Evolutionary conservation across 2,329 filamentous ascomycete genomes (phyloP).

Genomic region (Tolypocladium tundrense): DNA sequence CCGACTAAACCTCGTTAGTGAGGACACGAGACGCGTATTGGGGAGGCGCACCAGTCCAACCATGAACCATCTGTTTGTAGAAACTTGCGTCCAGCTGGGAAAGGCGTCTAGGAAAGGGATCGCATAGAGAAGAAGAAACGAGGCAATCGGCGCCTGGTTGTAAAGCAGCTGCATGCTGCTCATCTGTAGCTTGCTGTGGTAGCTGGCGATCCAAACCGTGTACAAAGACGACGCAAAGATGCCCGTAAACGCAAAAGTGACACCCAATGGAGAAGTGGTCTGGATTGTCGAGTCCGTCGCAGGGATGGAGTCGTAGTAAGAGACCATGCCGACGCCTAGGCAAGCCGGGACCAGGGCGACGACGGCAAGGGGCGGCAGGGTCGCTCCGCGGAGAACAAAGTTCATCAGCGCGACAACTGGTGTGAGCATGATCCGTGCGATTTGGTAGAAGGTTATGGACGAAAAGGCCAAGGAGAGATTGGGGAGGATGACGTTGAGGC

Average conservation of each 20-base stretch:
- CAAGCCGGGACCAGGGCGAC: slow-evolving; percentile 51
- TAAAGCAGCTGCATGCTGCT: slow-evolving; percentile 59
- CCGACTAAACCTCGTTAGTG: slow-evolving; percentile 34
- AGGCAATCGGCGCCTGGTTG: slow-evolving; percentile 56
- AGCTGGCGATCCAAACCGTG: slow-evolving; percentile 58
- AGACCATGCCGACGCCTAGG: slow-evolving; percentile 53
- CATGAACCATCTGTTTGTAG: slow-evolving; percentile 43
- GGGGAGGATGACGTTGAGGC: slow-evolving; percentile 57
- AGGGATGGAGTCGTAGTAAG: slow-evolving; percentile 56
- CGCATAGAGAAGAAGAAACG: slow-evolving; percentile 52
- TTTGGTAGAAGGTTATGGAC: slow-evolving; percentile 60
- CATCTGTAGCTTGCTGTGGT: slow-evolving; percentile 55
- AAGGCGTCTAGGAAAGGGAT: slow-evolving; percentile 57
- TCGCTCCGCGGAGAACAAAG: slow-evolving; percentile 47
- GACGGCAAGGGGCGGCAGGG: slow-evolving; percentile 43
- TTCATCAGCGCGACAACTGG: slow-evolving; percentile 57
- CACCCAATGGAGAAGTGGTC: slow-evolving; percentile 47
- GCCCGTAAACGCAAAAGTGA: slow-evolving; percentile 52
- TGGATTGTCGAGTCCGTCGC: slow-evolving; percentile 35
- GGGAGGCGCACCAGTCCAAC: slow-evolving; percentile 40
- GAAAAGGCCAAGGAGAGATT: slow-evolving; percentile 60
- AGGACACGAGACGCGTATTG: neutral
- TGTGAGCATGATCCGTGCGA: slow-evolving; percentile 56
- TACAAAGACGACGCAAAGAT: slow-evolving; percentile 58
- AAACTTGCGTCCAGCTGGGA: slow-evolving; percentile 43